phyloP scores from a whole-genome alignment of 2,329 filamentous ascomycete species.

The Aspergillus hortae region DNA sequence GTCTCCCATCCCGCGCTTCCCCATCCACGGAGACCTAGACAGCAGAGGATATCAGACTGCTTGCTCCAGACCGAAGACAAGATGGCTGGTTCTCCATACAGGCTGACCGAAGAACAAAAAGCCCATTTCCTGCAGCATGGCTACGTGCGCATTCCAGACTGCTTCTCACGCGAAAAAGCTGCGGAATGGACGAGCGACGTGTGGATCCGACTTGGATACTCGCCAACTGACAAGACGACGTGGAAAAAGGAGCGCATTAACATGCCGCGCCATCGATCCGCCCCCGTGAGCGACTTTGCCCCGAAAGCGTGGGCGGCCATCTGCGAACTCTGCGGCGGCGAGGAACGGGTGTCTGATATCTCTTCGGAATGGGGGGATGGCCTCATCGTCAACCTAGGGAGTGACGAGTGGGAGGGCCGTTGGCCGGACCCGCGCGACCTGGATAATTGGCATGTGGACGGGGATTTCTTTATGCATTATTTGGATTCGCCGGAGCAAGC shows the following conservation, averaged over 20 bases:
- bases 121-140: conserved; percentile 55
- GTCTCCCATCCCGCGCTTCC: too few relatives aligned
- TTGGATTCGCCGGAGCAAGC: conserved; percentile 68
- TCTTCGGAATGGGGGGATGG: conserved; percentile 62
- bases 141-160: conserved; percentile 52
- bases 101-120: conserved; percentile 46
- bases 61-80: too few relatives aligned
- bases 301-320: conserved; percentile 66
- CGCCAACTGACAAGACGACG: conserved; percentile 60
- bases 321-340: conserved; percentile 63
- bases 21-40: too few relatives aligned
- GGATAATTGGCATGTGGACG: conserved; percentile 64
- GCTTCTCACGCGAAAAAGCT: conserved; percentile 50
- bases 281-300: conserved; percentile 55
- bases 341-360: conserved; percentile 49
- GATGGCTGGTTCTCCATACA: too few relatives aligned
- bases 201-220: conserved; percentile 65
- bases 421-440: conserved; percentile 54
- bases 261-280: conserved; percentile 60
- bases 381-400: conserved; percentile 68
- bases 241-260: conserved; percentile 62
- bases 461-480: conserved; percentile 70
- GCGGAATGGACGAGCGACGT: conserved; percentile 48
- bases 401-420: conserved; percentile 49
- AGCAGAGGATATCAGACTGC: too few relatives aligned